Conservation (phyloP, 208 protist species). For the Polymyxa betae region DNA sequence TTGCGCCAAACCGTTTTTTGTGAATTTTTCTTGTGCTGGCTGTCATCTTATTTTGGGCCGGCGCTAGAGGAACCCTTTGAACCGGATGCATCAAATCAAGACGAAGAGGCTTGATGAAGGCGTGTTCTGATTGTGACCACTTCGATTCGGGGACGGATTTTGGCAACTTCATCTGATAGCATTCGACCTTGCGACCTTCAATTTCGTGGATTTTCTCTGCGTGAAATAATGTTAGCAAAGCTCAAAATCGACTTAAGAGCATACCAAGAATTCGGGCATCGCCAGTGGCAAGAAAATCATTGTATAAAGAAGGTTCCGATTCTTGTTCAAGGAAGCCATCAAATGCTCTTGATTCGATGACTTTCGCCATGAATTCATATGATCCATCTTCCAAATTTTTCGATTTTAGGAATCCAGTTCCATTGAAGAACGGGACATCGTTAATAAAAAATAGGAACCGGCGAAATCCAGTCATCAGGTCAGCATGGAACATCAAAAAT, state of each 20-base stretch:
- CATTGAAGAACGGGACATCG: constrained; percentile 53
- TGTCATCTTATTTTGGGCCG: background rate
- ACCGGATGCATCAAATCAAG: background rate
- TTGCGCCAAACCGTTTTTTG: background rate
- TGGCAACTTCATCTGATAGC: constrained; percentile 6
- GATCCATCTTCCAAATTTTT: constrained; percentile 9
- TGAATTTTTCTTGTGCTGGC: background rate
- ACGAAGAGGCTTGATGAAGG: background rate
- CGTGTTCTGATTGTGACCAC: constrained; percentile 23
- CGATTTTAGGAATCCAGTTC: constrained; percentile 39
- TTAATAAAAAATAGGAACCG: constrained; percentile 54
- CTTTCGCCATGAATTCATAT: constrained; percentile 28
- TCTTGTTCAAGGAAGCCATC: constrained; percentile 51
- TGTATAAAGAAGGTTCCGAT: constrained; percentile 46
- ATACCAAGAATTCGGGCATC: background rate
- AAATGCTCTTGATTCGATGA: constrained; percentile 41
- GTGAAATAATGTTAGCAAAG: background rate
- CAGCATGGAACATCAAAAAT: constrained; percentile 52
- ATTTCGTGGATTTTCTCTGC: constrained; percentile 28
- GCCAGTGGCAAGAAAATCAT: constrained; percentile 37
- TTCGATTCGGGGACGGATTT: background rate
- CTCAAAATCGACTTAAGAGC: background rate
- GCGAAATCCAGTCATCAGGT: constrained; percentile 6
- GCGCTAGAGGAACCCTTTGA: background rate
- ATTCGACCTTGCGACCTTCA: background rate